A percentile compares a stretch with the other conserved stretches of the same genome.
Evolutionary conservation across 352 stramenopile genomes (phyloP).

Genomic region (Phytophthora uliginosa): DNA sequence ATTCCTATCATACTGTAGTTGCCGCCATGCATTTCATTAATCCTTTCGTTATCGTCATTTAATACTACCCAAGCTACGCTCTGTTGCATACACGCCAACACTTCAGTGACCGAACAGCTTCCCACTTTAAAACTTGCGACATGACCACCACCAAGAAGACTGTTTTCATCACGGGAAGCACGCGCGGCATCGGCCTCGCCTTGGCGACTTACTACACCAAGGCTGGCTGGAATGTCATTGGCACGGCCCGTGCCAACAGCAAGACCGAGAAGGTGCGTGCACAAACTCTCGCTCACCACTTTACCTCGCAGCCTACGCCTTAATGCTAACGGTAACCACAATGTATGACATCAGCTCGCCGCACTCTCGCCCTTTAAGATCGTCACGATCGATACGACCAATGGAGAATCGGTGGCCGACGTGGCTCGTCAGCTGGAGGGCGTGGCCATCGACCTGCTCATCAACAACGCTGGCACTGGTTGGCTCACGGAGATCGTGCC

Average conservation of each 20-base stretch:
- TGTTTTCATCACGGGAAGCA: conserved; percentile 57
- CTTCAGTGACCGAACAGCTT: neutral
- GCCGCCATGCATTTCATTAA: too few species aligned
- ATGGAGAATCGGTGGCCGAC: conserved; percentile 48
- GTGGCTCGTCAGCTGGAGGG: conserved; percentile 47
- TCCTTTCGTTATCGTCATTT: too few species aligned
- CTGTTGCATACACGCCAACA: too few species aligned
- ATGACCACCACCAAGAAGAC: conserved; percentile 39
- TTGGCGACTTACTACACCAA: conserved; percentile 50
- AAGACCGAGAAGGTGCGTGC: conserved; percentile 37
- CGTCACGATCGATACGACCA: conserved; percentile 49
- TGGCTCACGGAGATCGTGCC: conserved; percentile 32
- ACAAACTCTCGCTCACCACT: neutral
- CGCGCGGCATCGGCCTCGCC: conserved; percentile 50
- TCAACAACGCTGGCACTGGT: conserved; percentile 69
- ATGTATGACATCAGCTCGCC: conserved; percentile 16
- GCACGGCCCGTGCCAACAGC: conserved; percentile 31
- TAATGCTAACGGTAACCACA: neutral
- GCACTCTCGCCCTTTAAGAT: conserved; percentile 47
- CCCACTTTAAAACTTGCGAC: conserved; percentile 19
- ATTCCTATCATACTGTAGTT: too few species aligned
- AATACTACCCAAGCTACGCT: too few species aligned
- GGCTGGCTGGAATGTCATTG: conserved; percentile 51
- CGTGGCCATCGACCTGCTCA: conserved; percentile 57
- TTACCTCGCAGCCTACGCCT: neutral